Evolutionary conservation across 140 eudicot species (phyloP), one percentile per base, ranked within the genome.

Genomic region (Senecio squalidus): DNA sequence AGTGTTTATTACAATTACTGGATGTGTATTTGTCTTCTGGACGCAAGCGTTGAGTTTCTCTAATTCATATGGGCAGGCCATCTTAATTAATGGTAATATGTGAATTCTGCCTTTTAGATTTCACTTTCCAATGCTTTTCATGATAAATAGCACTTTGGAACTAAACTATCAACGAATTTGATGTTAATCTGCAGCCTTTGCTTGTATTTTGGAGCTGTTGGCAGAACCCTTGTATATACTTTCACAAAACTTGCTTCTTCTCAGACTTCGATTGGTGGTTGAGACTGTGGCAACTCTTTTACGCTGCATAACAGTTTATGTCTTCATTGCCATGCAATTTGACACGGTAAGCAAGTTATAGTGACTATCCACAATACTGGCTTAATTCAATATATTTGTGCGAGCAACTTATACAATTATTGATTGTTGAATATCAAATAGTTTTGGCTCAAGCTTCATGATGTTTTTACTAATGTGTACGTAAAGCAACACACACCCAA

Each of bases 211-310:
- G 63, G 99, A 92, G 86, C 87, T 92, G 9, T 66, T 87, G 72
- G 96, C 99, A 9, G 99, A 92, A 57, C 99, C 99, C 14, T 79
- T 92, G 49, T 92, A 92, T 76, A 92, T 92, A 54, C 93, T 92
- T 48, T 85, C 96, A 43, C 96, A 92, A 72, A 84, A 79, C 53
- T 58, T 88, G 79, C 85, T 88, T 60, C 94, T 88, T 33, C 87
- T 92, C 68, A 88, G 74, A 73, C 75, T 92, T 61, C 84, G 96
- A 21, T 78, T 92, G 80, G 62, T 87, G 38, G 95, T 84, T 68
- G 95, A 92, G 82, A 76, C 83, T 74, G 76, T 70, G 48, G 93
- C 95, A 28, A 92, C 99, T 48, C 87, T 92, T 75, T 49, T 74
- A 20, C 89, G 99, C 24, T 84, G 99, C 66, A 14, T 82, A 63